Conservation (phyloP, 1,139 yeast genomes). For the Taphrina betulina region DNA sequence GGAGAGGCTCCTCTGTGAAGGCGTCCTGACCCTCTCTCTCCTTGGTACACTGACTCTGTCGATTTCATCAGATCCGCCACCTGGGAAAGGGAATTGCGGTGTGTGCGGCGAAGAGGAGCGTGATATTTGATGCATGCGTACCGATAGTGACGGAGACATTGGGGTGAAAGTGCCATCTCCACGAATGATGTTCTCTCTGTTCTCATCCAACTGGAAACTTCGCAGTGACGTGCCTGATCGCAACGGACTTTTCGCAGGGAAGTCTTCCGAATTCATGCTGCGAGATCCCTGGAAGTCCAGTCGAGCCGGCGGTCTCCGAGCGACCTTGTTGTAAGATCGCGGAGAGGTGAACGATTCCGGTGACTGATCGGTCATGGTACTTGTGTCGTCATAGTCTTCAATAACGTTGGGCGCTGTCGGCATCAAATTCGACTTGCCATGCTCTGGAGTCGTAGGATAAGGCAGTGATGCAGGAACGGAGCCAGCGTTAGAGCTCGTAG, state of each 20-base stretch:
- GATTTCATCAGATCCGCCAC: conserved; percentile 7
- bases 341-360: conserved; percentile 6
- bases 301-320: not conserved
- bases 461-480: conserved; percentile 4
- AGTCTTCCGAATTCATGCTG: not conserved
- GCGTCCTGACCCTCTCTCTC: conserved; percentile 20
- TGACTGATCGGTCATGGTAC: conserved; percentile 13
- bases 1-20: conserved; percentile 1
- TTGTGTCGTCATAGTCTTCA: conserved; percentile 14
- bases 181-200: not conserved
- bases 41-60: conserved; percentile 17
- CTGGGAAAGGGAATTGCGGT: not conserved
- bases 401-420: conserved; percentile 5
- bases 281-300: not conserved
- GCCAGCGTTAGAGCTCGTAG: too few relatives aligned
- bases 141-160: conserved; percentile 29
- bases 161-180: conserved; percentile 29
- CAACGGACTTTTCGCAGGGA: conserved; percentile 9
- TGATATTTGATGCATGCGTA: conserved; percentile 23
- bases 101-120: conserved; percentile 13
- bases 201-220: not conserved
- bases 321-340: not conserved
- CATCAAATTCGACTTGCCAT: not conserved
- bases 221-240: not conserved
- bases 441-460: conserved; percentile 11